Evolutionary conservation across 371 early-diverging fungal genomes (phyloP), one percentile per base, ranked within the genome.

Genomic region (Syncephalastrum monosporum): DNA sequence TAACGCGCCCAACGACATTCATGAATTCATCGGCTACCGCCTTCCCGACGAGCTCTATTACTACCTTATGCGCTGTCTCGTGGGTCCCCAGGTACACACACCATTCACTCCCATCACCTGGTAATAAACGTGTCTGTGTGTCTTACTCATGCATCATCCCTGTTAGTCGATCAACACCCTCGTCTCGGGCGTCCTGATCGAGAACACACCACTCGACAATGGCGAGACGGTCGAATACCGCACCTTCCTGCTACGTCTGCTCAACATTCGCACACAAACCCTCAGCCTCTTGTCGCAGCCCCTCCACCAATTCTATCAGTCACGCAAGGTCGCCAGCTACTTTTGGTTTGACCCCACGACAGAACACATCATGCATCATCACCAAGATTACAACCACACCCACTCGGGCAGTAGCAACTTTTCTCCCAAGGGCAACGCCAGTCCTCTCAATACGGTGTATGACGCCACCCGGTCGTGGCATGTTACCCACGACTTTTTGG

Each of bases 181-280:
- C 3, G 79, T 85, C 1, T 83, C 84, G 1, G 91, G 91, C 8
- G 75, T 82, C 14, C 67, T 88, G 55, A 79, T 84, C 21, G 92
- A 91, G 62, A 84, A 75, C 24, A 78, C 90, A 41, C 93, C 93
- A 1, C 63, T 91, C 13, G 89, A 91, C 66, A 89, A 89, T 60
- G 92, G 93, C 15, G 92, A 93, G 67, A 84, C 89, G 1, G 56
- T 60, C 25, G 92, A 93, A 76, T 92, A 91, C 66, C 86, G 75
- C 59, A 69, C 75, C 10, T 84, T 91, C 42, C 64, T 92, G 45
- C 69, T 77, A 1, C 77, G 79, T 41, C 67, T 87, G 48, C 65
- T 87, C 50, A 67, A 68, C 43, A 74, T 90, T 24, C 81, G 84
- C 47, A 81, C 85, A 5, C 85, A 81, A 59, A 86, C 86, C 2